These are phyloP conservation scores for Penicillium daleae DNA, from an alignment of 495 filamentous ascomycete species.

Conservation along the genomic window DNA sequence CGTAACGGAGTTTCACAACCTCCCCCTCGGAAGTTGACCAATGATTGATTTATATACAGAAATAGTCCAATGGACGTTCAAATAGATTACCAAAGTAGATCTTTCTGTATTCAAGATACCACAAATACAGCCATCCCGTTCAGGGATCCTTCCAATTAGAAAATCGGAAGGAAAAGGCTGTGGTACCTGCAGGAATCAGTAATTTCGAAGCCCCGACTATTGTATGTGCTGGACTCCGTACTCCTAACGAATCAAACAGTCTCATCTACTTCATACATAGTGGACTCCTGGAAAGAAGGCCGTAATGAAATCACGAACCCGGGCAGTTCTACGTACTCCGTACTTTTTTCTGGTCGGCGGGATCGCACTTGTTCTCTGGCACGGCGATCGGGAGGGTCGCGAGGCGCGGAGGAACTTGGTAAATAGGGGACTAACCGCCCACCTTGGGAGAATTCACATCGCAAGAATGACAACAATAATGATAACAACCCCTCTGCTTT, in stretches of 20 bases:
- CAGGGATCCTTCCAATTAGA: conserved; percentile 8
- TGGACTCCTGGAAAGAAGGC: background rate
- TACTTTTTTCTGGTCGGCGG: background rate
- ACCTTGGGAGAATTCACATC: background rate
- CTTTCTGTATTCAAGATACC: background rate
- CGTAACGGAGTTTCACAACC: conserved; percentile 12
- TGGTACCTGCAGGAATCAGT: conserved; percentile 8
- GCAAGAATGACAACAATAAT: too few species aligned
- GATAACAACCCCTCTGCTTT: background rate
- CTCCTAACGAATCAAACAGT: background rate
- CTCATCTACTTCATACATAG: background rate
- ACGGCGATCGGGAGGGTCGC: conserved; percentile 7
- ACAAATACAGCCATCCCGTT: background rate
- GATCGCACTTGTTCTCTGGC: conserved; percentile 10
- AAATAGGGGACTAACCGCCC: background rate
- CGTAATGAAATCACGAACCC: background rate
- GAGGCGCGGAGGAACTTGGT: conserved; percentile 3
- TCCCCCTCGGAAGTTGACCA: background rate
- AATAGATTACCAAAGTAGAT: background rate
- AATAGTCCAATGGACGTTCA: background rate
- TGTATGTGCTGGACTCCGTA: too few species aligned
- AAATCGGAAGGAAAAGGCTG: background rate
- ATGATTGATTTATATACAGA: background rate
- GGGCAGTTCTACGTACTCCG: background rate
- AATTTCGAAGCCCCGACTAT: background rate